Conservation (phyloP, 129 eudicot species). For the Kitagawia praeruptora region DNA sequence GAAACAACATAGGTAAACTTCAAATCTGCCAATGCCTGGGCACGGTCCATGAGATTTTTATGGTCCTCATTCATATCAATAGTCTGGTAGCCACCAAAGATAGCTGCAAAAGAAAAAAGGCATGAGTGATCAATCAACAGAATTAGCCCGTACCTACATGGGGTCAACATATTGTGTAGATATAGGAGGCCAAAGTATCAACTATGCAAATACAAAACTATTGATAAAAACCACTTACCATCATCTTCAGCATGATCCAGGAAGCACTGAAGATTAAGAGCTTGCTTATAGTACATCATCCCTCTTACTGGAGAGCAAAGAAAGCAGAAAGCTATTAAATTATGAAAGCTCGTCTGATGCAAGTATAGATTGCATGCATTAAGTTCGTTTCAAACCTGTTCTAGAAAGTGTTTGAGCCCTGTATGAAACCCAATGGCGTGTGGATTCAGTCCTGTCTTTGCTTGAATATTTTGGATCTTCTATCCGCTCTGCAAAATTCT, state of each 20-base stretch:
- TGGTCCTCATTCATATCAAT: constrained; percentile 41
- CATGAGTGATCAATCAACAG: constrained; percentile 12
- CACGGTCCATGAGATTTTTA: constrained; percentile 46
- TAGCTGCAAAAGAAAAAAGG: constrained; percentile 41
- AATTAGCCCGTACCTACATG: neutral
- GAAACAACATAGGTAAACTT: constrained; percentile 98
- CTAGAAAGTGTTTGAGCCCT: constrained; percentile 97
- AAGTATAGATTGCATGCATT: neutral
- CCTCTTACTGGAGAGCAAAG: constrained; percentile 63
- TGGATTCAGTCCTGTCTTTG: constrained; percentile 44
- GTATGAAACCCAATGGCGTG: constrained; percentile 92
- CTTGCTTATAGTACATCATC: constrained; percentile 93
- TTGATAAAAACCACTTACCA: constrained; percentile 39
- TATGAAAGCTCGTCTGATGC: neutral
- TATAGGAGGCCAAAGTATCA: constrained; percentile 7
- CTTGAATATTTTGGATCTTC: constrained; percentile 33
- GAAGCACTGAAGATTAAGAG: constrained; percentile 88
- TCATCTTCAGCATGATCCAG: constrained; percentile 72
- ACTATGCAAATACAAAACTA: neutral
- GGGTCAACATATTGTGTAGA: neutral
- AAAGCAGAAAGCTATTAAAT: neutral
- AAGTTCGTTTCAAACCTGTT: constrained; percentile 50
- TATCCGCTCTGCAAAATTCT: constrained; percentile 57
- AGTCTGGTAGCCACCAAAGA: constrained; percentile 74
- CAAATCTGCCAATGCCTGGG: constrained; percentile 81